Conservation (phyloP, 768 basidiomycete genomes). For the Russula virescens region DNA sequence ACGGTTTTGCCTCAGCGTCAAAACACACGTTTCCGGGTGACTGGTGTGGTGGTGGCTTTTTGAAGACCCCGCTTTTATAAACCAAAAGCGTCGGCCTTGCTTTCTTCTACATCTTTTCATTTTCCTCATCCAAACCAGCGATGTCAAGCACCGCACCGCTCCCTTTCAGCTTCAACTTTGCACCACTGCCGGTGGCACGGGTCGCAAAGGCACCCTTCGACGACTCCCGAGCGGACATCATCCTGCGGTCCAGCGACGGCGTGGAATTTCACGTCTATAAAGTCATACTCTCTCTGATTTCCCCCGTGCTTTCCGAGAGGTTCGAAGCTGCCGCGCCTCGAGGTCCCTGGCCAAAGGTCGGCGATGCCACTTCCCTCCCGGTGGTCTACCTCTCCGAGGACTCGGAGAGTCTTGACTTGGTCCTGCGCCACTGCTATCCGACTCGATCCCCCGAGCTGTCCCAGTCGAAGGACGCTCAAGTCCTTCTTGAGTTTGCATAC, state of each 20-base stretch:
- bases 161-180: too few relatives aligned
- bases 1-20: too few relatives aligned
- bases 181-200: too few relatives aligned
- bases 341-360: too few relatives aligned
- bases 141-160: too few relatives aligned
- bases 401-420: conserved; percentile 5
- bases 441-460: not conserved
- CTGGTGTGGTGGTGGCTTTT: too few relatives aligned
- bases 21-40: too few relatives aligned
- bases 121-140: too few relatives aligned
- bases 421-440: conserved; percentile 18
- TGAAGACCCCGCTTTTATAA: too few relatives aligned
- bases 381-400: conserved; percentile 5
- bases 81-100: too few relatives aligned
- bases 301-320: conserved; percentile 14
- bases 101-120: too few relatives aligned
- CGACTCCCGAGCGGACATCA: conserved; percentile 6
- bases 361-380: not conserved
- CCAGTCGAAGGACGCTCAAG: not conserved
- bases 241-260: conserved; percentile 10
- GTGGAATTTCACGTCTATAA: conserved; percentile 13
- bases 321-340: too few relatives aligned
- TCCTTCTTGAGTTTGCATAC: conserved; percentile 12
- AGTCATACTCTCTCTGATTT: conserved; percentile 12
- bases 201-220: conserved; percentile 6